Conservation (phyloP, 2,329 filamentous ascomycete genomes). For the Aspergillus fijiensis region DNA sequence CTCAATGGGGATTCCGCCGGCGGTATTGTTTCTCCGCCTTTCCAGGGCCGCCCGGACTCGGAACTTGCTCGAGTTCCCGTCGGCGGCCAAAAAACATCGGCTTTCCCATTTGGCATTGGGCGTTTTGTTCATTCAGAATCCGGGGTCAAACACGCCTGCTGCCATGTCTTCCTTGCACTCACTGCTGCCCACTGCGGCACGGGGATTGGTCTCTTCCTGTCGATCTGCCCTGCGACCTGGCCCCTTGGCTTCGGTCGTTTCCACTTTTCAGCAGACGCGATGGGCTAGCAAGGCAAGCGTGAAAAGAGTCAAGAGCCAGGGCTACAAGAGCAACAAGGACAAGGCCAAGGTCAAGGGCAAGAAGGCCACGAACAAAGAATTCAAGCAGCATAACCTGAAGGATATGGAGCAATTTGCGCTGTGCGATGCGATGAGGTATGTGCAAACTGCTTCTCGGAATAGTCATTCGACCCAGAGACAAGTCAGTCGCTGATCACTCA, state of each 20-base stretch:
- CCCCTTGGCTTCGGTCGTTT: conserved; percentile 34
- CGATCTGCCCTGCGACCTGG: conserved; percentile 29
- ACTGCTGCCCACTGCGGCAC: conserved; percentile 36
- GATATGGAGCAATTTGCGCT: conserved; percentile 73
- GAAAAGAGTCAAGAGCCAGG: conserved; percentile 27
- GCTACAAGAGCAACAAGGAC: conserved; percentile 37
- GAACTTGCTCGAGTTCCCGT: conserved; percentile 28
- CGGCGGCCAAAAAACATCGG: conserved; percentile 5
- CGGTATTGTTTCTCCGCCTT: conserved; percentile 32
- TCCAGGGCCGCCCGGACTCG: conserved; percentile 24
- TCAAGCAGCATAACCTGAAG: conserved; percentile 62
- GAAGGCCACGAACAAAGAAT: conserved; percentile 64
- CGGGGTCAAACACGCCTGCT: neutral
- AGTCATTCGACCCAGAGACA: conserved; percentile 5
- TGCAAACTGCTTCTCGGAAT: conserved; percentile 11
- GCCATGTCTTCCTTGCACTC: conserved; percentile 38
- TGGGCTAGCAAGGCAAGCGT: conserved; percentile 36
- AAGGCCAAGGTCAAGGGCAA: conserved; percentile 53
- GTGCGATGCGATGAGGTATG: conserved; percentile 83
- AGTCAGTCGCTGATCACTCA: conserved; percentile 16
- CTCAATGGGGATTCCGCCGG: conserved; percentile 25
- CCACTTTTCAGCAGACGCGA: conserved; percentile 36
- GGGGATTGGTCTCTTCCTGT: conserved; percentile 35
- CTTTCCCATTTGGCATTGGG: neutral
- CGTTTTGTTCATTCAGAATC: neutral